Evolutionary conservation across 306 rosid genomes (phyloP).

Genomic region (Gynostemma pentaphyllum): DNA sequence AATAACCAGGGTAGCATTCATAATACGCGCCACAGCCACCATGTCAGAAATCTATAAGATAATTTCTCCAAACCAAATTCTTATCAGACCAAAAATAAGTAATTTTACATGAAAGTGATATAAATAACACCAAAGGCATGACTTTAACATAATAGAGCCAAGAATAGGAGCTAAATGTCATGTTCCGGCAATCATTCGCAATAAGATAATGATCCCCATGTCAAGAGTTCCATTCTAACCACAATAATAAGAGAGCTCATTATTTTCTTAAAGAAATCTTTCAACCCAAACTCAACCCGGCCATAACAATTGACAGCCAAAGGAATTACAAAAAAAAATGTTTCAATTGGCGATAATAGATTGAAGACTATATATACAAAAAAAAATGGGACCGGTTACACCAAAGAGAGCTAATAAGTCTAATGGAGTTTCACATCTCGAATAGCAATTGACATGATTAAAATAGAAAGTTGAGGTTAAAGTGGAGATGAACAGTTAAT

Average conservation of each 20-base stretch:
- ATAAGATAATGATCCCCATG: no score
- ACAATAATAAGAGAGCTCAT: not conserved
- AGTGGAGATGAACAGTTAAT: no score
- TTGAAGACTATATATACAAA: no score
- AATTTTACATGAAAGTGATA: not conserved
- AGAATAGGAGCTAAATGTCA: not conserved
- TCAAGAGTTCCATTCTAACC: no score
- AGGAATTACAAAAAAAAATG: no score
- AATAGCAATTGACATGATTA: no score
- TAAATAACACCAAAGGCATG: not conserved
- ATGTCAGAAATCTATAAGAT: slow-evolving; percentile 72
- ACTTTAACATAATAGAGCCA: not conserved
- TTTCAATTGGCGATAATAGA: no score
- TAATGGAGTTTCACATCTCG: no score
- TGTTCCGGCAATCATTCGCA: not conserved
- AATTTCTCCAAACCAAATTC: slow-evolving; percentile 9
- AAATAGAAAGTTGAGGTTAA: no score
- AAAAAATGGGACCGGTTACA: no score
- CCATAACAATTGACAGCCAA: no score
- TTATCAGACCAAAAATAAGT: not conserved
- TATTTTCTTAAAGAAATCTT: not conserved
- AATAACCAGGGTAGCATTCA: slow-evolving; percentile 86
- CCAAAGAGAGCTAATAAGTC: no score
- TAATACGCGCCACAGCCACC: slow-evolving; percentile 83
- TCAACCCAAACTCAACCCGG: not conserved